These are phyloP conservation scores for Geosmithia flava DNA, from an alignment of 2,329 filamentous ascomycete genomes.

Conservation along the genomic window DNA sequence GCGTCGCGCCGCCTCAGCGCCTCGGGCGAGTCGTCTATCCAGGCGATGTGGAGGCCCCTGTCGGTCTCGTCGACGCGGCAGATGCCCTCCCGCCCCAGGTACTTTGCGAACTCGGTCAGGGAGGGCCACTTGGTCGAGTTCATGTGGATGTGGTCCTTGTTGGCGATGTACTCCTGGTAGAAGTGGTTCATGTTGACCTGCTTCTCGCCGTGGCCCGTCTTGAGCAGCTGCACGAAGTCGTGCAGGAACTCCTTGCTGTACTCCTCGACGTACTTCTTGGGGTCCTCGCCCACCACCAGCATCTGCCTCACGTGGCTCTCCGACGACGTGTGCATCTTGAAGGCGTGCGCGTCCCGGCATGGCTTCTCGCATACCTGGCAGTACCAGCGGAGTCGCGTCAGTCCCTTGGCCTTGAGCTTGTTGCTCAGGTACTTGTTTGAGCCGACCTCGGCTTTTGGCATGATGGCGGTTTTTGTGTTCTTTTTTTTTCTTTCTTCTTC, in stretches of 20 bases:
- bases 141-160: constrained; percentile 86
- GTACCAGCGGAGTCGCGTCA: constrained; percentile 81
- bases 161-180: constrained; percentile 85
- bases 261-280: constrained; percentile 70
- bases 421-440: constrained; percentile 85
- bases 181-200: constrained; percentile 81
- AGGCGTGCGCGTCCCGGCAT: constrained; percentile 71
- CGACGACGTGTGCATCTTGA: constrained; percentile 76
- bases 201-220: constrained; percentile 84
- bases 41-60: constrained; percentile 76
- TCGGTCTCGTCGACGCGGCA: constrained; percentile 81
- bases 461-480: constrained; percentile 29
- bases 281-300: constrained; percentile 73
- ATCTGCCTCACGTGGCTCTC: constrained; percentile 88
- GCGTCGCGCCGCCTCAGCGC: constrained; percentile 71
- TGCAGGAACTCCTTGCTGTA: constrained; percentile 71
- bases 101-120: constrained; percentile 81
- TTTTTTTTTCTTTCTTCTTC: neutral
- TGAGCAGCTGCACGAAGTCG: constrained; percentile 66
- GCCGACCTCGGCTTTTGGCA: constrained; percentile 88
- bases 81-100: constrained; percentile 74
- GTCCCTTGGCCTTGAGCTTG: constrained; percentile 72
- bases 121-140: constrained; percentile 84
- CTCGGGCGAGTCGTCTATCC: constrained; percentile 87
- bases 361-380: constrained; percentile 63